A percentile compares a stretch with the other conserved stretches of the same genome.
phyloP scores from a whole-genome alignment of 352 stramenopile species.

The Globisporangium spiculum region DNA sequence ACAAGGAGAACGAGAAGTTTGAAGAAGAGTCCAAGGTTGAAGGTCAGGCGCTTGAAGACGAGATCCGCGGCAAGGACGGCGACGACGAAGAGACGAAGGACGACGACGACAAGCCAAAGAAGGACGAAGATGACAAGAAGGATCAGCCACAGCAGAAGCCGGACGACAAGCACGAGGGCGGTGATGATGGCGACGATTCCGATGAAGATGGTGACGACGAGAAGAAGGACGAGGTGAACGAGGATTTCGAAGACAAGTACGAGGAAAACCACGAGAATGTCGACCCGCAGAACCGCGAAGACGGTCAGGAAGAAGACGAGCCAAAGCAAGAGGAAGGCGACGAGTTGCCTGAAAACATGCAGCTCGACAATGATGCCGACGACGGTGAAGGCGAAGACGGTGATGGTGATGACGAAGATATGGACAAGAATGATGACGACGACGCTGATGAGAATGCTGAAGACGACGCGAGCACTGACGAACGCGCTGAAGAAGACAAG shows the following conservation, averaged over 20 bases:
- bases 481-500: conserved; percentile 43
- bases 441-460: conserved; percentile 31
- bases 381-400: conserved; percentile 38
- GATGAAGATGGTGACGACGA: conserved; percentile 40
- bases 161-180: conserved; percentile 42
- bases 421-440: conserved; percentile 49
- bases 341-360: conserved; percentile 82
- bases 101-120: conserved; percentile 55
- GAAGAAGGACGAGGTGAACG: conserved; percentile 88
- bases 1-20: conserved; percentile 96
- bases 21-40: conserved; percentile 85
- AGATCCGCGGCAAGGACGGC: conserved; percentile 88
- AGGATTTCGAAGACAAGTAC: conserved; percentile 89
- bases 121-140: conserved; percentile 38
- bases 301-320: conserved; percentile 42
- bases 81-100: conserved; percentile 83
- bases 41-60: conserved; percentile 78
- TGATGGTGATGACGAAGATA: conserved; percentile 43
- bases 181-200: conserved; percentile 36
- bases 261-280: conserved; percentile 68
- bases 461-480: conserved; percentile 35
- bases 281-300: conserved; percentile 52
- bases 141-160: conserved; percentile 33
- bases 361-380: conserved; percentile 64
- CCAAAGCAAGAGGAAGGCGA: conserved; percentile 63